Percentiles rank a stretch among this genome's conserved stretches.
Evolutionary conservation across 1,284 basidiomycete species (phyloP).

Genomic region (Heterobasidion irregulare): DNA sequence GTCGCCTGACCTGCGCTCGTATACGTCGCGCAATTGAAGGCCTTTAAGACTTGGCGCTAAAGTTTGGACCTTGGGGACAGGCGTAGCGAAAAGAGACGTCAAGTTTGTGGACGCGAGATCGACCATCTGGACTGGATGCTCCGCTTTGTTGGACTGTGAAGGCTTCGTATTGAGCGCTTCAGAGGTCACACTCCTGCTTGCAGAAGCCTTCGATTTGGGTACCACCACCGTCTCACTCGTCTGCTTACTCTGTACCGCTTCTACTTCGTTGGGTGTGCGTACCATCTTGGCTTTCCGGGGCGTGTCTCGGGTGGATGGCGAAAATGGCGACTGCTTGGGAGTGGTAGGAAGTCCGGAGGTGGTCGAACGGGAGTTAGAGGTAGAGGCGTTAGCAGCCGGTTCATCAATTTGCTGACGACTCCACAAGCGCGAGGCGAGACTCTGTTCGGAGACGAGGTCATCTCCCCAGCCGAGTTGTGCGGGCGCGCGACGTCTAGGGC

Average conservation of each 20-base stretch:
- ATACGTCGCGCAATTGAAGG: conserved; percentile 6
- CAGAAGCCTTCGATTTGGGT: too few relatives aligned
- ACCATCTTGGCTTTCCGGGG: too few relatives aligned
- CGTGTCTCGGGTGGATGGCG: too few relatives aligned
- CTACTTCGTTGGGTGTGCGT: too few relatives aligned
- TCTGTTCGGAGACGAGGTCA: neutral
- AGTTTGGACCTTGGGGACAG: neutral
- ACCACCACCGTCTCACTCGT: too few relatives aligned
- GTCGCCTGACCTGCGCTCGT: conserved; percentile 36
- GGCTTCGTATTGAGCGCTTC: too few relatives aligned
- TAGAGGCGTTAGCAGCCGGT: neutral
- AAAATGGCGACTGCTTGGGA: neutral
- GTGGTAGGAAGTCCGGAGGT: neutral
- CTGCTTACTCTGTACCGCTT: too few relatives aligned
- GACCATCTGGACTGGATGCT: too few relatives aligned
- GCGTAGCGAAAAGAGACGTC: neutral
- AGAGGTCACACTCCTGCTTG: too few relatives aligned
- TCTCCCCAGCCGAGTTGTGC: neutral
- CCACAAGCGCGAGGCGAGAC: neutral
- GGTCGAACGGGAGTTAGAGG: neutral
- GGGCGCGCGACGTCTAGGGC: too few relatives aligned
- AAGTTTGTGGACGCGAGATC: too few relatives aligned
- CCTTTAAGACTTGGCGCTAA: neutral
- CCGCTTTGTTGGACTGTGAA: too few relatives aligned
- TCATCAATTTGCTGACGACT: neutral